Evolutionary conservation across 805 yeast species (phyloP).

Genomic region (Barnettozyma vustinii): DNA sequence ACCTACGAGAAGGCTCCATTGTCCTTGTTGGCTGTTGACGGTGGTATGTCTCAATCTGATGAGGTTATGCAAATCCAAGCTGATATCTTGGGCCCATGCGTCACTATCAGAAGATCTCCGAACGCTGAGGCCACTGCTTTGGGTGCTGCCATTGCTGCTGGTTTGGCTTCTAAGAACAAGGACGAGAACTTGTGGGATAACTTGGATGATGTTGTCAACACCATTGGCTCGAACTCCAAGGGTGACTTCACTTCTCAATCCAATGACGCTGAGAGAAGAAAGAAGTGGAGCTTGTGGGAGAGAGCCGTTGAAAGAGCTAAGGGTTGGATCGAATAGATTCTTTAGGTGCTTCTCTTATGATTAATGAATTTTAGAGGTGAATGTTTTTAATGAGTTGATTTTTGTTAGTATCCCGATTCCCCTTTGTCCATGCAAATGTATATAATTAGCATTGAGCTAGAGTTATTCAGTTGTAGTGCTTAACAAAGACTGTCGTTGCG

Average conservation of each 20-base stretch:
- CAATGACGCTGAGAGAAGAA: slow-evolving; percentile 52
- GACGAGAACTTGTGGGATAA: slow-evolving; percentile 67
- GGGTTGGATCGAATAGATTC: slow-evolving; percentile 56
- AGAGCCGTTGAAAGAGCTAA: slow-evolving; percentile 74
- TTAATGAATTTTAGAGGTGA: slow-evolving; percentile 1
- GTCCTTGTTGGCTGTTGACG: slow-evolving; percentile 72
- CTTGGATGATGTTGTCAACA: slow-evolving; percentile 57
- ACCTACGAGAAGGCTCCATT: slow-evolving; percentile 44
- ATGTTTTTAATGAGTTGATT: slow-evolving; percentile 1
- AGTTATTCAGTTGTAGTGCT: neutral
- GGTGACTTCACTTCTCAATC: slow-evolving; percentile 37
- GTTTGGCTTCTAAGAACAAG: slow-evolving; percentile 48
- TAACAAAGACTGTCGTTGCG: no score
- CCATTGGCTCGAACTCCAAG: slow-evolving; percentile 31
- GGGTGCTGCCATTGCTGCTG: slow-evolving; percentile 96
- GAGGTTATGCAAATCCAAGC: slow-evolving; percentile 94
- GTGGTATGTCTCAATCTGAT: slow-evolving; percentile 90
- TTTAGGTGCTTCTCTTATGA: neutral
- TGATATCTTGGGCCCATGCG: slow-evolving; percentile 84
- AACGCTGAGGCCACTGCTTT: slow-evolving; percentile 90
- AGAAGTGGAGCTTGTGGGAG: slow-evolving; percentile 77
- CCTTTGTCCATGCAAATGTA: neutral
- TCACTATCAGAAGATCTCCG: slow-evolving; percentile 71
- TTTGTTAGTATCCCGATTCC: neutral
- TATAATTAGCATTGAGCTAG: neutral